Evolutionary conservation across 2,329 filamentous ascomycete species (phyloP).

Genomic region (Pyrenochaeta sp.): DNA sequence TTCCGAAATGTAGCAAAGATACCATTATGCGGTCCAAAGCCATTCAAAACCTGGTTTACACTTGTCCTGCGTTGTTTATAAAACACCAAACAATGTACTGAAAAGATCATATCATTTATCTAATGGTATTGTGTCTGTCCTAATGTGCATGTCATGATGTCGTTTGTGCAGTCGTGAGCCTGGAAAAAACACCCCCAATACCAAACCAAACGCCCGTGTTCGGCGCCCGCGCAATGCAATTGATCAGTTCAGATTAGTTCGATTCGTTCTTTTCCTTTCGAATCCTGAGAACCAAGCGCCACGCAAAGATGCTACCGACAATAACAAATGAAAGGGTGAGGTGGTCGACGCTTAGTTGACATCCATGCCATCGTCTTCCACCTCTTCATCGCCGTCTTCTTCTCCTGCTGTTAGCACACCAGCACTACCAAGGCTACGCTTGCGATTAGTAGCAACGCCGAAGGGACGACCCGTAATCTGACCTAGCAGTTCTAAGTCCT

Average conservation of each 20-base stretch:
- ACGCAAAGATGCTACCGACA: constrained; percentile 21
- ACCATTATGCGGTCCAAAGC: constrained; percentile 13
- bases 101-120: constrained; percentile 1
- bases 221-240: constrained; percentile 14
- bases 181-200: neutral
- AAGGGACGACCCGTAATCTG: constrained; percentile 55
- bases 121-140: neutral
- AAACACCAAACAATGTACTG: too few species aligned
- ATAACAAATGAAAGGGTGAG: neutral
- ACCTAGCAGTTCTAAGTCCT: constrained; percentile 75
- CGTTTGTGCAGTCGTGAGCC: neutral
- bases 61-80: too few species aligned
- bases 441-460: constrained; percentile 49
- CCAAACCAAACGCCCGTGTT: neutral
- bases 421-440: constrained; percentile 52
- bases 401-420: constrained; percentile 51
- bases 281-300: constrained; percentile 17
- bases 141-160: neutral
- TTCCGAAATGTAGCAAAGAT: constrained; percentile 10
- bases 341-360: constrained; percentile 36
- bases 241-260: neutral
- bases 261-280: neutral
- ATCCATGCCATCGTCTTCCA: constrained; percentile 54
- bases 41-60: neutral
- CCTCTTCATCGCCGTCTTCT: constrained; percentile 54